Base-by-base conservation (phyloP, 1,284 basidiomycete genomes). In the Hemileia vastatrix region DNA sequence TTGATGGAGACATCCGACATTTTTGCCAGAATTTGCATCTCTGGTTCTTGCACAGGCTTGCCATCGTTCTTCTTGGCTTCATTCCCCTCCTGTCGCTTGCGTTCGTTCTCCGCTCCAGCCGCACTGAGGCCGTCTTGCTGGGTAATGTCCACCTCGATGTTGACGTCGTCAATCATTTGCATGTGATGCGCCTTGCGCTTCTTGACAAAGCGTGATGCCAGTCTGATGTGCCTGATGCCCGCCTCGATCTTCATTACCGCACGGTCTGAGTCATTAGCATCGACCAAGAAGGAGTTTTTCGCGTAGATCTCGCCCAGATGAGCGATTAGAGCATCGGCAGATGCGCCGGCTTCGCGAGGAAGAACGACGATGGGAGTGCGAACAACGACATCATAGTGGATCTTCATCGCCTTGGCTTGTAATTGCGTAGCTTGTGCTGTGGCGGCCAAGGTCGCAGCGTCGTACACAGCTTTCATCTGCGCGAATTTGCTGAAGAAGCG, bases 381-480 rank as follows among this genome's bases (percentile, higher is more conserved):
- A 75, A 98, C 81, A 36, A 86, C 84, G 24, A 98, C 76, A 66
- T 94, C 85, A 78, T 94, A 97, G 72, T 88, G 84, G 87, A 97
- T 92, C 18, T 72, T 71, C 9, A 72, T 72, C 27, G 68, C 68
- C n/a, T n/a, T n/a, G n/a, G n/a, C n/a, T 43, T 77, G 66, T 11
- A 93, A 86, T 76, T 89, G 87, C 24, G 76, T 70, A 2, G 93
- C 95, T 52, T 84, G 83, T 72, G 96, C 90, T 6, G 89, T 90
- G 18, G 94, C 95, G n/a, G 85, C 94, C 72, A 88, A 84, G 3
- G 89, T 88, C 4, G 94, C 90, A n/a, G 91, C 85, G 76, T 97
- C 94, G 71, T 98, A 98, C 6, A 98, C 77, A 1, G 88, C 88
- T 62, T 74, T 75, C 73, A 76, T 74, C 67, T 84, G 86, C 1